Base-by-base conservation (phyloP, 179 eudicot species). In the Silene vulgaris region DNA sequence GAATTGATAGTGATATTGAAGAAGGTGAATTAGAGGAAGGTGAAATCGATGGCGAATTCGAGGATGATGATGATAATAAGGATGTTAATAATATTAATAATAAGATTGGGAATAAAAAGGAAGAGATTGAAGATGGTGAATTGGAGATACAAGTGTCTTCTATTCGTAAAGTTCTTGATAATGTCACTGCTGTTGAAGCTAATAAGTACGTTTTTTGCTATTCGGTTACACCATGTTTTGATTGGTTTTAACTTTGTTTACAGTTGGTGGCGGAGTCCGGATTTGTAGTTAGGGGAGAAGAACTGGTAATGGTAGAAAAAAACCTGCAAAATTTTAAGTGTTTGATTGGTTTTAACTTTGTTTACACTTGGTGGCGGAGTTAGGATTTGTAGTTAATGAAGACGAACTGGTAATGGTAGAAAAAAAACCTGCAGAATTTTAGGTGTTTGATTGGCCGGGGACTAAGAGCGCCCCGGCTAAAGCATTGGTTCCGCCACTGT, bases 1-100 rank as follows among this genome's bases (percentile, higher is more conserved):
- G 1, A 21, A 56, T 17, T 26, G 40, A n/a, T 62, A 76, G 84
- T 77, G 96, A 87, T 50, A 86, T 77, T 77, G 97, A 92, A 66
- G 96, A 88, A 68, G 95, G 95, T 4, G 97, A 91, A 69, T 77
- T 93, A 81, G 98, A 93, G 76, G 97, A 91, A 29, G 95, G 97
- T 32, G 97, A 87, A 82, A 89, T 90, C 65, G 91, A 88, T 80
- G 82, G 87, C 73, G 96, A 89, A 48, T 82, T 87, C 0, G 90
- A 81, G n/a, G 80, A 50, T 26, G 45, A 65, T 3, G 23, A 71
- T 0, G 56, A 28, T 59, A 13, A 20, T 20, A 21, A 65, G 2
- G 29, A 7, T 65, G 26, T 23, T 23, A 75, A 37, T 50, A 28
- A 23, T 23, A 56, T 48, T 1, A 54, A 35, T 14, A 48, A 13